phyloP scores from a whole-genome alignment of 2,329 filamentous ascomycete genomes.

The Botryosphaeria dothidea region DNA sequence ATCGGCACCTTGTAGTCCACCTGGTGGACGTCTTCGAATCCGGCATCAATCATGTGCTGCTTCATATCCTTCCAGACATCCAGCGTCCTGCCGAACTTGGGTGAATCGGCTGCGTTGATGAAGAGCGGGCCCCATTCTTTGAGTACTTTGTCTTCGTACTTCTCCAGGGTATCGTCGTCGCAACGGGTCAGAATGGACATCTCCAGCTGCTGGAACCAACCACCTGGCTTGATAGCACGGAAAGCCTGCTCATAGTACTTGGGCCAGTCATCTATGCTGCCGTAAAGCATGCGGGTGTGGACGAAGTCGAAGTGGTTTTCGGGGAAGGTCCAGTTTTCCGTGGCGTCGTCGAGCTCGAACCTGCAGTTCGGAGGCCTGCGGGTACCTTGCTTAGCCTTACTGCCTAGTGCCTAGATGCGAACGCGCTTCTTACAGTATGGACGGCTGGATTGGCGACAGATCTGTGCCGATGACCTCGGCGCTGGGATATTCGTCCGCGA shows the following conservation, averaged over 20 bases:
- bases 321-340: conserved; percentile 32
- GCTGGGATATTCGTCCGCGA: conserved; percentile 35
- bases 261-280: conserved; percentile 28
- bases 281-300: conserved; percentile 25
- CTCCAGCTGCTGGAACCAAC: conserved; percentile 31
- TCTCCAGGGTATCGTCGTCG: conserved; percentile 26
- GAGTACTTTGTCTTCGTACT: conserved; percentile 25
- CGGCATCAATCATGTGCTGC: conserved; percentile 50
- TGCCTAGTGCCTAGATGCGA: conserved; percentile 29
- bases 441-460: conserved; percentile 48
- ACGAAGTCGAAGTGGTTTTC: conserved; percentile 29
- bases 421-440: not conserved
- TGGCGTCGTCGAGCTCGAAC: conserved; percentile 55
- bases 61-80: conserved; percentile 36
- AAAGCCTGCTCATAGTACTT: conserved; percentile 26
- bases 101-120: conserved; percentile 28
- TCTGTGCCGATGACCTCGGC: conserved; percentile 47
- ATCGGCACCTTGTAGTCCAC: conserved; percentile 39
- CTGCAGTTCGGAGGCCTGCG: conserved; percentile 50
- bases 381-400: conserved; percentile 49
- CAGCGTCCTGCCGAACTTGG: conserved; percentile 35
- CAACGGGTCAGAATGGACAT: conserved; percentile 28
- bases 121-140: conserved; percentile 30
- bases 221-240: conserved; percentile 26
- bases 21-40: conserved; percentile 56